Evolutionary conservation across 2,329 filamentous ascomycete genomes (phyloP).

Genomic region (Harringtonia lauricola): DNA sequence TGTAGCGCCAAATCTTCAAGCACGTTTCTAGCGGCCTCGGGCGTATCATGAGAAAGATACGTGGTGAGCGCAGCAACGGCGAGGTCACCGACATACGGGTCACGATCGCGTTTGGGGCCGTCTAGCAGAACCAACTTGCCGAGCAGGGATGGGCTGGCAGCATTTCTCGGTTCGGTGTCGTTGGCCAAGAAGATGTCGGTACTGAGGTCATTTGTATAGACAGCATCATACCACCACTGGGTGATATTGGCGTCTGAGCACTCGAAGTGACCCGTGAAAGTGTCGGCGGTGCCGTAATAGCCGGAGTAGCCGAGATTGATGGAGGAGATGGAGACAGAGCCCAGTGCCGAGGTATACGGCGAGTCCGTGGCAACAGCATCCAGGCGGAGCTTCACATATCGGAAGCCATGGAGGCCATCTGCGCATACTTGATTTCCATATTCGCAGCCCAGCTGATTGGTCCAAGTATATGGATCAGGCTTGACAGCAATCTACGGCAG

Average conservation of each 20-base stretch:
- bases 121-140: slow-evolving; percentile 37
- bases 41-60: slow-evolving; percentile 33
- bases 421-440: slow-evolving; percentile 31
- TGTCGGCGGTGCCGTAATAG: slow-evolving; percentile 34
- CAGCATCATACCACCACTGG: slow-evolving; percentile 41
- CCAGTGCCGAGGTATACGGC: slow-evolving; percentile 30
- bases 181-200: slow-evolving; percentile 34
- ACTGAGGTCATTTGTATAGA: slow-evolving; percentile 39
- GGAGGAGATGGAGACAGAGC: slow-evolving; percentile 30
- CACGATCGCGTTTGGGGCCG: slow-evolving; percentile 39
- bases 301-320: slow-evolving; percentile 31
- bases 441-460: slow-evolving; percentile 30
- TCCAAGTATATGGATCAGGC: slow-evolving; percentile 30
- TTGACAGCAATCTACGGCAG: slow-evolving; percentile 29
- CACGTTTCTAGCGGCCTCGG: slow-evolving; percentile 31
- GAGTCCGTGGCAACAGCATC: slow-evolving; percentile 30
- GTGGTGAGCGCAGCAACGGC: slow-evolving; percentile 35
- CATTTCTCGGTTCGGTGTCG: slow-evolving; percentile 35
- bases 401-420: slow-evolving; percentile 41
- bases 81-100: slow-evolving; percentile 41
- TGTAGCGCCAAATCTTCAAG: slow-evolving; percentile 37
- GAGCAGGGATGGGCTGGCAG: slow-evolving; percentile 28
- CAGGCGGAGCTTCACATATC: slow-evolving; percentile 37
- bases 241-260: slow-evolving; percentile 37
- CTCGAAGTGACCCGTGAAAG: slow-evolving; percentile 39